Conservation (phyloP, 1,284 basidiomycete species). For the Irpex lacteus region DNA sequence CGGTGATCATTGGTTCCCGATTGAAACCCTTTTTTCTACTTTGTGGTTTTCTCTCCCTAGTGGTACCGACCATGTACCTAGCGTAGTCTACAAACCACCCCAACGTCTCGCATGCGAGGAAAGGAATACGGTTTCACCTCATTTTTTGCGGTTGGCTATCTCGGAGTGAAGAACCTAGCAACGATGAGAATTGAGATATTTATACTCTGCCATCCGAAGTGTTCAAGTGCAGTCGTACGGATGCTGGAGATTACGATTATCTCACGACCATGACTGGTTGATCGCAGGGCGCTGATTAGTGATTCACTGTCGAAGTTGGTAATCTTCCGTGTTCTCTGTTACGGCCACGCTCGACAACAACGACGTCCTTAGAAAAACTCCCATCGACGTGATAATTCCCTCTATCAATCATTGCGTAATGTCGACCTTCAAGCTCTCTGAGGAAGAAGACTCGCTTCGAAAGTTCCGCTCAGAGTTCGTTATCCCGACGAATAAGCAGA, state of each 20-base stretch:
- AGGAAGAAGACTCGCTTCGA: background rate
- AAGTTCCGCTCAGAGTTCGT: constrained; percentile 50
- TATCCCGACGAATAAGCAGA: constrained; percentile 57
- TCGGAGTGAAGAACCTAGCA: no score
- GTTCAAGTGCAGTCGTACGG: no score
- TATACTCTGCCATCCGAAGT: no score
- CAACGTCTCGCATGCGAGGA: constrained; percentile 33
- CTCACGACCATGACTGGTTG: no score
- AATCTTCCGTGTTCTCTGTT: no score
- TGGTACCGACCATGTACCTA: constrained; percentile 5
- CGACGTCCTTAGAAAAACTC: background rate
- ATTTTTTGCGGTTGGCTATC: background rate
- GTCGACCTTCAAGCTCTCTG: background rate
- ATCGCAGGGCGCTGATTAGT: no score
- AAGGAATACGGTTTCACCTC: constrained; percentile 19
- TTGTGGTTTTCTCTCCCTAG: constrained; percentile 21
- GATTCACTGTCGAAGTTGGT: no score
- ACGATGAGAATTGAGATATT: no score
- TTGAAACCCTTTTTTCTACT: background rate
- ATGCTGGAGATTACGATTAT: no score
- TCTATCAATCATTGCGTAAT: background rate
- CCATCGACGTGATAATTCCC: background rate
- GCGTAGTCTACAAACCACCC: background rate
- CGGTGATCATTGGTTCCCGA: constrained; percentile 3
- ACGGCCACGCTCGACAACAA: background rate